Evolutionary conservation across 495 filamentous ascomycete species (phyloP), one percentile per base, ranked within the genome.

Genomic region (Rostrohypoxylon terebratum): DNA sequence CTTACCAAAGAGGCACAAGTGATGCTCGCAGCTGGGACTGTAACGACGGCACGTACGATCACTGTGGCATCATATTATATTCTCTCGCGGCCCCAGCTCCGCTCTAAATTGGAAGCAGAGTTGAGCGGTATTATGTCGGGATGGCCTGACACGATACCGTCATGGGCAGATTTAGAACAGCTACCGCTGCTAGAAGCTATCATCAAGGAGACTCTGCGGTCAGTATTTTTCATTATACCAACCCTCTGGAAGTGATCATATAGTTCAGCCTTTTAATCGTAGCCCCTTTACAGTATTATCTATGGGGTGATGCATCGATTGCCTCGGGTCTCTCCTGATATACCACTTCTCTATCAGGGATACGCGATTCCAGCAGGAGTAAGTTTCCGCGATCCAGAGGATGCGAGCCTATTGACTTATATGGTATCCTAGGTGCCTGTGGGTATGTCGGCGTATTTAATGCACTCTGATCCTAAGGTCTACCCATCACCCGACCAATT

Each of bases 401-500:
- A 28, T 28, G 3, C 28, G 28, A 28, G 28, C 6, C 3, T 5
- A 28, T 28, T 28, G 1, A 28, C 28, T 28, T 28, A 28, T 3
- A 28, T 28, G 28, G 28, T 28, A 28, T 28, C 28, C 28, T 53
- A 81, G 62, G 82, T 80, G 0, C 78, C 84, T 0, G 73, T 87
- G 31, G 81, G 80, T 50, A 81, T 81, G 67, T 80, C 80, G 10
- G 73, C 75, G 5, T 82, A 77, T 71, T 75, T 80, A 58, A 76
- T 84, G 13, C 82, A 83, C 57, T 75, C 75, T 48, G 75, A 84
- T 63, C 62, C 79, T 3, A 60, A 51, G 1, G 77, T 83, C 25
- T 87, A 83, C 66, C 78, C 83, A 1, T 69, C 82, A 10, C 83
- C 84, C 0, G 54, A 77, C 14, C 63, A 55, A 16, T 87, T 86